Evolutionary conservation across 2,329 filamentous ascomycete genomes (phyloP), one percentile per base, ranked within the genome.

Genomic region (Metarhizium anisopliae): DNA sequence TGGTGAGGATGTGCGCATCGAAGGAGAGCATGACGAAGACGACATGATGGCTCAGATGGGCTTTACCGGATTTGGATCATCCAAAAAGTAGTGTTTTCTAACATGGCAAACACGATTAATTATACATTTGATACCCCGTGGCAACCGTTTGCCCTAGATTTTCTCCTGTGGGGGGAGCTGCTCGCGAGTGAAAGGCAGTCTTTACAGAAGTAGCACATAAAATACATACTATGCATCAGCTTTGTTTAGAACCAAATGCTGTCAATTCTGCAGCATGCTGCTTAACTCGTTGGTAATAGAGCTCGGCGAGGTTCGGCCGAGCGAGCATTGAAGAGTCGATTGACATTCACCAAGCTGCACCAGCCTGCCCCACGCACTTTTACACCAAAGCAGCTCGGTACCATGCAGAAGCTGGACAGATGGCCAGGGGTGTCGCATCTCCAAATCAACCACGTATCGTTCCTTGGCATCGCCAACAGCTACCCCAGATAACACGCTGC

Each of bases 21-120:
- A 86, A 65, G 84, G 84, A n/a, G 82, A 87, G 70, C 83, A 87
- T 68, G 84, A 87, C 56, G 83, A 86, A 68, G 82, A 87, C 59
- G 83, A 86, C 65, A 84, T 87, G 83, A 81, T 84, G 81, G 82
- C 82, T 11, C 77, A 80, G 58, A 83, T 87, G 80, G 83, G 84
- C 0, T 81, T 86, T 59, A 77, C 77, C 1, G 83, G 83, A 0
- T 87, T 87, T 69, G 83, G 84, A 8, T 74, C 74, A 8, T 79
- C 80, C 2, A 81, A 81, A 64, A 82, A 79, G 69, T 74, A 62
- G 38, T 40, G 10, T 40, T 35, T 35, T 14, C 38, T 14, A 3
- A 16, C 7, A 49, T 30, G 25, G 13, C 20, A 49, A 30, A 13
- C 13, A 30, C 2, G 25, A 49, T 45, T 6, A 25, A 45, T 16